A percentile compares a stretch with the other conserved stretches of the same genome.
phyloP scores from a whole-genome alignment of 371 early-diverging fungal genomes.

The Mucor ambiguus region DNA sequence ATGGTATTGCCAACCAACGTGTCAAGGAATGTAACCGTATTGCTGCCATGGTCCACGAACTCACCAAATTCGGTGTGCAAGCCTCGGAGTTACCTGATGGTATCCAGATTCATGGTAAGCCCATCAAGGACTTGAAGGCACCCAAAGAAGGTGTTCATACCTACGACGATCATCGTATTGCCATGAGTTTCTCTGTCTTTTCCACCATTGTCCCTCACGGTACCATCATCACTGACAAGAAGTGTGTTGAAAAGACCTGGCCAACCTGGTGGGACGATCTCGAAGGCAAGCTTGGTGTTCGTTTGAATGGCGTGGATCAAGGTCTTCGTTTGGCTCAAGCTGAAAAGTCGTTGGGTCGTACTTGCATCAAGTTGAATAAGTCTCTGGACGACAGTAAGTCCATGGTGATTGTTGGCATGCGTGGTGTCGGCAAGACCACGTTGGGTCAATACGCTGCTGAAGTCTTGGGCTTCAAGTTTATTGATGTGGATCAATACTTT shows the following conservation, averaged over 20 bases:
- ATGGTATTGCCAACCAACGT: constrained; percentile 96
- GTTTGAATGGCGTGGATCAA: constrained; percentile 75
- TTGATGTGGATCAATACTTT: constrained; percentile 90
- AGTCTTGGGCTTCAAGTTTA: constrained; percentile 68
- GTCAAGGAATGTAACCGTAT: constrained; percentile 99
- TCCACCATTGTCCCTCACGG: constrained; percentile 77
- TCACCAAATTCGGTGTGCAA: constrained; percentile 87
- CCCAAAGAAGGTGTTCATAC: constrained; percentile 81
- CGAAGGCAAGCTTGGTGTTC: constrained; percentile 74
- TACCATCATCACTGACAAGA: constrained; percentile 85
- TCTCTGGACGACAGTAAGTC: constrained; percentile 47
- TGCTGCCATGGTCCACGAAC: constrained; percentile 93
- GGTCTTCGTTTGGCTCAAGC: constrained; percentile 44
- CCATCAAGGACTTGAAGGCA: constrained; percentile 54
- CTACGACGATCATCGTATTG: constrained; percentile 97
- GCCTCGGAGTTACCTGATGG: constrained; percentile 90
- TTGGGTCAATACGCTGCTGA: constrained; percentile 79
- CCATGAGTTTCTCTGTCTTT: constrained; percentile 94
- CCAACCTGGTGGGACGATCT: constrained; percentile 98
- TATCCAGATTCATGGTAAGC: constrained; percentile 82
- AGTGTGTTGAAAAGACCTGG: constrained; percentile 98
- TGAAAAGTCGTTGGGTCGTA: constrained; percentile 35
- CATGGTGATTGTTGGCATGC: constrained; percentile 94
- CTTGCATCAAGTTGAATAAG: constrained; percentile 5
- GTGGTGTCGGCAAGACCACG: constrained; percentile 95